Evolutionary conservation across 805 yeast species (phyloP).

Genomic region (Saturnispora gosingensis): DNA sequence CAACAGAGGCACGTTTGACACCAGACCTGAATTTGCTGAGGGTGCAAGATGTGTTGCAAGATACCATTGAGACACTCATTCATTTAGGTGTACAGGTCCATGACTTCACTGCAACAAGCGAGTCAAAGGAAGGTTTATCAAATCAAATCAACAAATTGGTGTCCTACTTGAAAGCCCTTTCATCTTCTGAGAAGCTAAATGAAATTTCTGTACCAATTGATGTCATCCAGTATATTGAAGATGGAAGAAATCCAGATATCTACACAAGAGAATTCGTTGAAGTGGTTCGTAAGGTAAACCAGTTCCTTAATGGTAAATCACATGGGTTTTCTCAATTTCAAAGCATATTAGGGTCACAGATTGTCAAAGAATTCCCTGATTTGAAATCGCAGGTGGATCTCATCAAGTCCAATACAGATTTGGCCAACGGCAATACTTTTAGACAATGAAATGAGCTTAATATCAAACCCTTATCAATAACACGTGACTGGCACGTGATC

Average conservation of each 20-base stretch:
- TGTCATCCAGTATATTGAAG: slow-evolving; percentile 86
- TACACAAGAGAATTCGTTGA: slow-evolving; percentile 96
- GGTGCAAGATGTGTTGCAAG: slow-evolving; percentile 35
- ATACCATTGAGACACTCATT: slow-evolving; percentile 67
- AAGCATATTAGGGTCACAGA: slow-evolving; percentile 57
- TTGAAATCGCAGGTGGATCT: slow-evolving; percentile 47
- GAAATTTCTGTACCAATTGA: slow-evolving; percentile 61
- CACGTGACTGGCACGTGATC: slow-evolving; percentile 7
- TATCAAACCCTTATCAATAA: not conserved
- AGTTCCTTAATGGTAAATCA: slow-evolving; percentile 78
- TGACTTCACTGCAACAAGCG: slow-evolving; percentile 85
- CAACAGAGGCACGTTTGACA: slow-evolving; percentile 21
- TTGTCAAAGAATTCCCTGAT: slow-evolving; percentile 74
- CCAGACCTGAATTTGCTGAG: slow-evolving; percentile 13
- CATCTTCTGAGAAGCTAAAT: slow-evolving; percentile 26
- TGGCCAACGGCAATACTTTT: not conserved
- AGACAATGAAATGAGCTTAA: not conserved
- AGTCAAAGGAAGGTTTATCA: slow-evolving; percentile 54
- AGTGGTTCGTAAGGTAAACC: slow-evolving; percentile 83
- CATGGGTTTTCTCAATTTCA: slow-evolving; percentile 46
- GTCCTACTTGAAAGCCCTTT: slow-evolving; percentile 30
- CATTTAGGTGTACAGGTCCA: slow-evolving; percentile 89
- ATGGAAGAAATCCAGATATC: slow-evolving; percentile 94
- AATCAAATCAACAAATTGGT: slow-evolving; percentile 34
- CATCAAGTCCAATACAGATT: slow-evolving; percentile 29